A percentile compares a stretch with the other conserved stretches of the same genome.
phyloP scores from a whole-genome alignment of 2,329 filamentous ascomycete genomes.

The Mycosphaerella sp. region DNA sequence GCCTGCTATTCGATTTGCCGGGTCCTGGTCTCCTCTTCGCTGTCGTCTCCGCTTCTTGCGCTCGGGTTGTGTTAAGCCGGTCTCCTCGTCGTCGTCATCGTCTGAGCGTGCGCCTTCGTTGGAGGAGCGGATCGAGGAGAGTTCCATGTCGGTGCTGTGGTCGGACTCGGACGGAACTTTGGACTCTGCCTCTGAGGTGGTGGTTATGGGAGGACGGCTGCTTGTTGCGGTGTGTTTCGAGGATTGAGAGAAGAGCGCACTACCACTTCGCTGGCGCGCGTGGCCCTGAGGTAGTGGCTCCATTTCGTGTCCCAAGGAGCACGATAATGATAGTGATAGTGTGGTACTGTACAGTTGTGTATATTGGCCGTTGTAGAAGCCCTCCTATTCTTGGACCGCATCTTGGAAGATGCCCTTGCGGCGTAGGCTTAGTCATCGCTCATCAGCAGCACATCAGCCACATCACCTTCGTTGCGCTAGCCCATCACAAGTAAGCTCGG shows the following conservation, averaged over 20 bases:
- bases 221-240: background rate
- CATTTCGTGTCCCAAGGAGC: background rate
- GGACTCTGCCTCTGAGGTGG: background rate
- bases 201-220: background rate
- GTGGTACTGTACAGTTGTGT: too few relatives aligned
- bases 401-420: too few relatives aligned
- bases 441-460: too few relatives aligned
- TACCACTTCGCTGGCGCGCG: background rate
- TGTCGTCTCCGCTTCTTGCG: conserved; percentile 57
- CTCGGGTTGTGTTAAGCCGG: conserved; percentile 69
- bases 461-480: too few relatives aligned
- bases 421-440: too few relatives aligned
- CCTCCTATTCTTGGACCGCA: too few relatives aligned
- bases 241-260: background rate
- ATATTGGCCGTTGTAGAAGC: too few relatives aligned
- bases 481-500: too few relatives aligned
- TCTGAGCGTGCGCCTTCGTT: conserved; percentile 12
- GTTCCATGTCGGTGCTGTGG: conserved; percentile 17
- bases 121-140: conserved; percentile 19
- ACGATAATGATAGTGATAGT: too few relatives aligned
- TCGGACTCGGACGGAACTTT: conserved; percentile 11
- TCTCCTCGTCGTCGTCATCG: conserved; percentile 67
- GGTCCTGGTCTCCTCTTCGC: conserved; percentile 57
- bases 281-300: background rate
- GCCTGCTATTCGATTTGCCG: conserved; percentile 62